phyloP scores from a whole-genome alignment of 2,329 filamentous ascomycete species.

The Cryphonectria nitschkei region DNA sequence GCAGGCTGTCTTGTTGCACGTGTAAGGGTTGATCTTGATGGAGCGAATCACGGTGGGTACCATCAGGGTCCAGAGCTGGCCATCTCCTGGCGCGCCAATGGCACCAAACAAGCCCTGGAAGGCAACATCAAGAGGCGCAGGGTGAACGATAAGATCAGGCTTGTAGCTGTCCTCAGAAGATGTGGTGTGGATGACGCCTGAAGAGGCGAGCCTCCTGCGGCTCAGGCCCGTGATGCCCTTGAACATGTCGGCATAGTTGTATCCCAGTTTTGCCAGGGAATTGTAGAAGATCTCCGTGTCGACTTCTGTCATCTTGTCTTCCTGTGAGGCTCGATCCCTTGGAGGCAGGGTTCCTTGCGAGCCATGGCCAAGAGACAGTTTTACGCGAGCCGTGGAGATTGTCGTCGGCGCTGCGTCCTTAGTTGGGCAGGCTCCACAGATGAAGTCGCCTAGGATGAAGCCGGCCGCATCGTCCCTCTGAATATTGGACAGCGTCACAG shows the following conservation, averaged over 20 bases:
- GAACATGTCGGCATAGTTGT: background rate
- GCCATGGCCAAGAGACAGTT: background rate
- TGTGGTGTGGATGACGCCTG: background rate
- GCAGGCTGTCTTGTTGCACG: too few relatives aligned
- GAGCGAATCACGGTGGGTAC: slow-evolving; percentile 2
- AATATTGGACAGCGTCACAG: background rate
- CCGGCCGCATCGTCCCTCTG: background rate
- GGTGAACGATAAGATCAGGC: background rate
- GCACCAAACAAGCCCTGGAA: slow-evolving; percentile 8
- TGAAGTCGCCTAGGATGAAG: background rate
- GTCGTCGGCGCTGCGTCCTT: background rate
- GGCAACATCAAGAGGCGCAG: slow-evolving; percentile 6
- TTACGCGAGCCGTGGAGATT: background rate
- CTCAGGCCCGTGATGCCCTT: background rate
- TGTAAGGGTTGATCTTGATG: slow-evolving; percentile 18
- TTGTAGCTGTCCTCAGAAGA: slow-evolving; percentile 1
- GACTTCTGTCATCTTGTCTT: background rate
- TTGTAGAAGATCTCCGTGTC: slow-evolving; percentile 1
- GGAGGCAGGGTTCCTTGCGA: background rate
- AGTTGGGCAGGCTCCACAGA: background rate
- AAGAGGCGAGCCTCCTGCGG: background rate
- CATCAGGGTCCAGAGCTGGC: background rate
- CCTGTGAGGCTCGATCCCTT: background rate
- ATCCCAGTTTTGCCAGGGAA: background rate
- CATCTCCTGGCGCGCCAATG: background rate